Evolutionary conservation across 441 rosid genomes (phyloP).

Genomic region (Adansonia madagascariensis): DNA sequence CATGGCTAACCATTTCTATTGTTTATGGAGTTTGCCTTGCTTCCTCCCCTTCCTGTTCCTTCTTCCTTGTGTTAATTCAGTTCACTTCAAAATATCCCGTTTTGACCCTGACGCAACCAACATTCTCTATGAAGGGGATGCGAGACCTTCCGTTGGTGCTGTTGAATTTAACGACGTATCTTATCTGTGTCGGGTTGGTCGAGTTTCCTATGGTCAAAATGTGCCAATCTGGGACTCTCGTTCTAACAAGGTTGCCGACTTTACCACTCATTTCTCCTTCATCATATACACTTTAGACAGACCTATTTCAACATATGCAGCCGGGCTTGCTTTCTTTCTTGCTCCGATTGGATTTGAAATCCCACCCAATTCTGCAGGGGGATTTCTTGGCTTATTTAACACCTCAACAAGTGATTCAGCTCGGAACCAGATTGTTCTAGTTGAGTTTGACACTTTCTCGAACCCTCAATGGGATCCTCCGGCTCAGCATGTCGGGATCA

Average conservation of each 20-base stretch:
- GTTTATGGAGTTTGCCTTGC: not conserved
- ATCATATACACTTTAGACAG: conserved; percentile 30
- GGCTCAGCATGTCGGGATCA: conserved; percentile 46
- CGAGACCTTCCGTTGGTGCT: conserved; percentile 28
- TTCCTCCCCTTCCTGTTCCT: not conserved
- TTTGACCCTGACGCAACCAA: conserved; percentile 27
- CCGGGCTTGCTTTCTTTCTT: conserved; percentile 54
- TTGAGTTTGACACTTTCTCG: conserved; percentile 51
- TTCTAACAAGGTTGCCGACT: conserved; percentile 32
- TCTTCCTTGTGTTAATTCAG: conserved; percentile 19
- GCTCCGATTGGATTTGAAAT: conserved; percentile 42
- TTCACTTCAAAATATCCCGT: conserved; percentile 32
- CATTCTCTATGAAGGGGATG: conserved; percentile 43
- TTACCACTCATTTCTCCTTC: conserved; percentile 37
- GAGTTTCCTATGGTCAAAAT: conserved; percentile 42
- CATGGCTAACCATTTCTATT: not conserved
- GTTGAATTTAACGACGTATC: conserved; percentile 29
- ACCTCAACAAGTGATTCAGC: conserved; percentile 26
- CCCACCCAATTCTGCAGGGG: conserved; percentile 52
- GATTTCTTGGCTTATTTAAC: conserved; percentile 50
- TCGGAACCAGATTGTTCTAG: conserved; percentile 34
- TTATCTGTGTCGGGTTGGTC: conserved; percentile 49
- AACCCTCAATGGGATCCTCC: conserved; percentile 58
- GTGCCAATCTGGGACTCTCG: conserved; percentile 50
- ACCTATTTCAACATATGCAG: conserved; percentile 11